Conservation (phyloP, 345 rosid genomes). For the Hibiscus trionum region DNA sequence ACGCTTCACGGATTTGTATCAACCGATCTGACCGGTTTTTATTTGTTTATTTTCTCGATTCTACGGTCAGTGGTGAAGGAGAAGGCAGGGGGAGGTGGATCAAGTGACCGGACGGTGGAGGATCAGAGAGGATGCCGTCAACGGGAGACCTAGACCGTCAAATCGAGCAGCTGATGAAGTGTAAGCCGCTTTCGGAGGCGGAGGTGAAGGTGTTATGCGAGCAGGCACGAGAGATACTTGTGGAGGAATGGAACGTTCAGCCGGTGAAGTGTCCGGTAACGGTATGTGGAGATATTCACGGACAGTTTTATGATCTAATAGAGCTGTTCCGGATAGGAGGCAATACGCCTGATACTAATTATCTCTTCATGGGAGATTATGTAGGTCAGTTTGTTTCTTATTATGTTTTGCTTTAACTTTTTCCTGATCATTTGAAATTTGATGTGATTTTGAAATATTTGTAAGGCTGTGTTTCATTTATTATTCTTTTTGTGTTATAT, state of each 20-base stretch:
- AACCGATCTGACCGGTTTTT: slow-evolving; percentile 4
- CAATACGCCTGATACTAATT: slow-evolving; percentile 88
- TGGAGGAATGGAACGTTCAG: slow-evolving; percentile 99
- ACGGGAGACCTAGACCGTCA: slow-evolving; percentile 90
- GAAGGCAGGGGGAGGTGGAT: neutral
- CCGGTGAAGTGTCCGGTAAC: slow-evolving; percentile 99
- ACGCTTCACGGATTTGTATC: neutral
- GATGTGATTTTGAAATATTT: neutral
- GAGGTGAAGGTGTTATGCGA: slow-evolving; percentile 93
- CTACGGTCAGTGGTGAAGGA: neutral
- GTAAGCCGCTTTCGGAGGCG: slow-evolving; percentile 71
- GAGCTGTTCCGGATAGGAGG: slow-evolving; percentile 94
- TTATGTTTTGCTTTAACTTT: neutral
- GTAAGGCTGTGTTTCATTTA: neutral
- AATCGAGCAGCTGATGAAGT: slow-evolving; percentile 95
- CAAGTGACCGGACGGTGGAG: neutral
- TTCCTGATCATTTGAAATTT: neutral
- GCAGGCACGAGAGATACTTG: slow-evolving; percentile 87
- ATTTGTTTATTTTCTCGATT: neutral
- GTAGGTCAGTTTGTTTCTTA: slow-evolving; percentile 56
- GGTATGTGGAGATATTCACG: slow-evolving; percentile 98
- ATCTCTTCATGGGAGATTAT: slow-evolving; percentile 98
- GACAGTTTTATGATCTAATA: slow-evolving; percentile 94
- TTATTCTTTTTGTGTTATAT: neutral
- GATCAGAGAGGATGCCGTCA: neutral